A percentile compares a stretch with the other conserved stretches of the same genome.
Evolutionary conservation across 2,329 filamentous ascomycete genomes (phyloP).

Genomic region (Venturia nashicola): DNA sequence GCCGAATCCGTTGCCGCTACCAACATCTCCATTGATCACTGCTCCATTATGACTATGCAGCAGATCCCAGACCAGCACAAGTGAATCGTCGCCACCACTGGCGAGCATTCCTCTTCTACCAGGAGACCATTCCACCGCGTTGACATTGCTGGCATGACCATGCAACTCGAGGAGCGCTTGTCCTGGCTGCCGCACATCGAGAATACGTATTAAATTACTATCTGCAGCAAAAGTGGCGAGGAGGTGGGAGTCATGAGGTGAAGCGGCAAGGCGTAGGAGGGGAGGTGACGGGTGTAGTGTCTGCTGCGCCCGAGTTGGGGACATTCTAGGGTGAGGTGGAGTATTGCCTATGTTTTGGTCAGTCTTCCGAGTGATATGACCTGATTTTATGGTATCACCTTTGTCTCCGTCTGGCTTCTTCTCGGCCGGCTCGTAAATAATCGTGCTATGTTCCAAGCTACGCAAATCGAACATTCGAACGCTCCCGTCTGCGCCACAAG

Average conservation of each 20-base stretch:
- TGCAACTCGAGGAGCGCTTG: slow-evolving; percentile 89
- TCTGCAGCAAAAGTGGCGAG: slow-evolving; percentile 96
- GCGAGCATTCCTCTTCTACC: slow-evolving; percentile 76
- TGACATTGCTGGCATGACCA: slow-evolving; percentile 74
- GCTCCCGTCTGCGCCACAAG: slow-evolving; percentile 92
- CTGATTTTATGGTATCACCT: slow-evolving; percentile 15
- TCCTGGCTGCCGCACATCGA: slow-evolving; percentile 91
- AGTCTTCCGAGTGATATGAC: neutral
- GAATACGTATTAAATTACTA: slow-evolving; percentile 80
- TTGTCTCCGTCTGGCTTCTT: slow-evolving; percentile 49
- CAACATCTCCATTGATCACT: slow-evolving; percentile 31
- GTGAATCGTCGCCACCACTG: slow-evolving; percentile 81
- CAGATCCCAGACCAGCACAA: slow-evolving; percentile 89
- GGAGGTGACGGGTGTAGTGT: slow-evolving; percentile 55
- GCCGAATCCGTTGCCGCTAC: slow-evolving; percentile 18
- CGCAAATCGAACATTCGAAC: slow-evolving; percentile 97
- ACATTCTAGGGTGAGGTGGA: slow-evolving; percentile 38
- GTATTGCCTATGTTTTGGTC: slow-evolving; percentile 27
- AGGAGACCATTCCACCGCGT: slow-evolving; percentile 94
- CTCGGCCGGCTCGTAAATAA: slow-evolving; percentile 94
- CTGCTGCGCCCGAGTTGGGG: slow-evolving; percentile 64
- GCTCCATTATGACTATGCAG: slow-evolving; percentile 51
- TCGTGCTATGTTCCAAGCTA: slow-evolving; percentile 93
- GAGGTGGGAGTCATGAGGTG: slow-evolving; percentile 88
- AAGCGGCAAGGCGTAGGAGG: slow-evolving; percentile 71